Base-by-base conservation (phyloP, 1,284 basidiomycete genomes). In the Cerrena zonata region DNA sequence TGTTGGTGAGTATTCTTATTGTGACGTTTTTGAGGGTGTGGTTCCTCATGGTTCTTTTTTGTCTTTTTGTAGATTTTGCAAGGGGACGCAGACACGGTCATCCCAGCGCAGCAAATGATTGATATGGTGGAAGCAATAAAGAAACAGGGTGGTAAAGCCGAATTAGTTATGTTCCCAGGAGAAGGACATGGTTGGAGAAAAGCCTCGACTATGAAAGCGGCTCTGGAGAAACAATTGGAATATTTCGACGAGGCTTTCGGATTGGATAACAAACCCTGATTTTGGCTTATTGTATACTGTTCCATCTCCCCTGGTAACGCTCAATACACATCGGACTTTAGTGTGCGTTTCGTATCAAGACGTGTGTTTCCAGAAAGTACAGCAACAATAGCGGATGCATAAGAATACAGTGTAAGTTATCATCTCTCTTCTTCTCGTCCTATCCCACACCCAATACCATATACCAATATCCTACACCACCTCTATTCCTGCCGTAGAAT, bases 111-210 rank as follows among this genome's bases (percentile, higher is more conserved):
- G 34, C 80, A 83, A 58, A 73, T 78, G 0, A 69, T 78, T 50
- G 61, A 60, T 4, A 78, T 78, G 27, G 70, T 77, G 39, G 58
- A 71, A 12, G 67, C 63, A 38, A 72, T 79, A 52, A 59, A 65
- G 21, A 61, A 62, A 48, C 59, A 65, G n/a, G 65, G 64, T 1
- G 75, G 75, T 3, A 40, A 40, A 18, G 73, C 74, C 37, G 69
- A 76, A 53, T 74, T 74, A 38, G 62, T 67, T n/a, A 52, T 73
- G 1, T 81, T 77, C 55, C 61, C 74, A 18, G 76, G 76, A 2
- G 79, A 81, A 51, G 79, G 78, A 0, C 79, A 81, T 48, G 77
- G 78, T 1, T 81, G 73, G 69, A 62, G 72, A 24, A 73, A 64
- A 51, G 69, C 68, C 1, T 74, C 74, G 50, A 73, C 68, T 25